Evolutionary conservation across 1,139 yeast genomes (phyloP), one percentile per base, ranked within the genome.

Genomic region (Yamadazyma blattariae): DNA sequence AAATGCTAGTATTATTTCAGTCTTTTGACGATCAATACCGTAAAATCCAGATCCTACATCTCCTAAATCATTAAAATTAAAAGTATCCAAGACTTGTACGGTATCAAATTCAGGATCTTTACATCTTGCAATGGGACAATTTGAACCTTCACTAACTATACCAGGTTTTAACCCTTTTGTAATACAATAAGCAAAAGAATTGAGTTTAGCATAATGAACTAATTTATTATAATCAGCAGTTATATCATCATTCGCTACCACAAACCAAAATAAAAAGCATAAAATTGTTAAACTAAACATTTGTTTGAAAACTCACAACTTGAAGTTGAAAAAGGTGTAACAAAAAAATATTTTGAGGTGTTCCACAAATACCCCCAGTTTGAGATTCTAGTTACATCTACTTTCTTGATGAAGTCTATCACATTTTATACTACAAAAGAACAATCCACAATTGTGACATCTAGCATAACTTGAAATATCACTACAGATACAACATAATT

Each of bases 21-120:
- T 48, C 16, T 51, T 37, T 4, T 39, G 31, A 13, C 58, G 51
- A 46, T 79, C 78, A 6, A 67, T 46, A 1, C 74, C 79, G 33
- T 71, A 58, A 42, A 55, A 66, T 5, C 77, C 85, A 1, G 81
- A 67, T 0, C 85, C 82, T 7, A 76, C 64, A 27, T 70, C 71
- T 8, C 67, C 66, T 41, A 60, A 49, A 8, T 60, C 61, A 28
- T 71, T 73, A 36, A 65, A 64, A 40, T 63, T 55, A 40, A 68
- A 67, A 1, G 67, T 56, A 19, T 56, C 46, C 2, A 70, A 49
- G 7, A 69, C 48, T 9, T 63, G 57, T 9, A 67, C 56, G 25
- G 64, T 37, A 18, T 42, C 33, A 33, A 45, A 52, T n/a, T 42
- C 42, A 1, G 23, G 15, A 6, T 46, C 44, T 13, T 44, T 32